phyloP scores from a whole-genome alignment of 495 filamentous ascomycete genomes.

The Daldinia decipiens region DNA sequence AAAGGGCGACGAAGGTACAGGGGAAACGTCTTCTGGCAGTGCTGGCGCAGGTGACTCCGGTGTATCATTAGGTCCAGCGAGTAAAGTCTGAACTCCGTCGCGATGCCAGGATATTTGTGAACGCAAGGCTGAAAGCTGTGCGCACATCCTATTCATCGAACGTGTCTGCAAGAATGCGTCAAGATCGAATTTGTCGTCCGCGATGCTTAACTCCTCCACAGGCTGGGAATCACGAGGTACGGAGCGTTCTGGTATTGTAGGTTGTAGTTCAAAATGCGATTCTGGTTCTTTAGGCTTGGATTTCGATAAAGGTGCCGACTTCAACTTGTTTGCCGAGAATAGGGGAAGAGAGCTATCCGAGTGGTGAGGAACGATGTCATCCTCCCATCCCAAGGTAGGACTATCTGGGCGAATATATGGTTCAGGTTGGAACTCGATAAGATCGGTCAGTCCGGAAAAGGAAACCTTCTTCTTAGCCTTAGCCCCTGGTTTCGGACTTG shows the following conservation, averaged over 20 bases:
- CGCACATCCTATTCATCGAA: constrained; percentile 55
- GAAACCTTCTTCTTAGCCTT: constrained; percentile 63
- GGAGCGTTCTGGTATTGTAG: constrained; percentile 11
- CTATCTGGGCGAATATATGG: constrained; percentile 60
- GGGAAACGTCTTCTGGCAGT: constrained; percentile 9
- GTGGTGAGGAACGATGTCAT: constrained; percentile 46
- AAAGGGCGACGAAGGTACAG: constrained; percentile 8
- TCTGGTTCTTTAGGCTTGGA: constrained; percentile 5
- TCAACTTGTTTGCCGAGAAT: constrained; percentile 24
- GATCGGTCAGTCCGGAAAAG: constrained; percentile 56
- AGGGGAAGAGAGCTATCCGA: constrained; percentile 22
- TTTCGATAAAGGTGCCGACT: constrained; percentile 16
- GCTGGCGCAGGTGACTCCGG: constrained; percentile 15
- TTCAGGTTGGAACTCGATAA: constrained; percentile 49
- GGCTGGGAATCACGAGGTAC: constrained; percentile 8
- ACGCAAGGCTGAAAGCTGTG: constrained; percentile 54
- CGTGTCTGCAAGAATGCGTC: constrained; percentile 52
- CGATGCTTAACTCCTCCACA: constrained; percentile 23
- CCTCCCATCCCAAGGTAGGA: constrained; percentile 57
- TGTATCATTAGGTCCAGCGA: constrained; percentile 38
- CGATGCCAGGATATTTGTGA: constrained; percentile 55
- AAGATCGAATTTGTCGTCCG: constrained; percentile 42
- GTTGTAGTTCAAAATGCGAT: constrained; percentile 10
- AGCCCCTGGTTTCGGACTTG: constrained; percentile 16
- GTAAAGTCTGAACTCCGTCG: constrained; percentile 50